Percentiles rank a stretch among this genome's conserved stretches.
phyloP scores from a whole-genome alignment of 768 basidiomycete species.

The Pleurotus giganteus region DNA sequence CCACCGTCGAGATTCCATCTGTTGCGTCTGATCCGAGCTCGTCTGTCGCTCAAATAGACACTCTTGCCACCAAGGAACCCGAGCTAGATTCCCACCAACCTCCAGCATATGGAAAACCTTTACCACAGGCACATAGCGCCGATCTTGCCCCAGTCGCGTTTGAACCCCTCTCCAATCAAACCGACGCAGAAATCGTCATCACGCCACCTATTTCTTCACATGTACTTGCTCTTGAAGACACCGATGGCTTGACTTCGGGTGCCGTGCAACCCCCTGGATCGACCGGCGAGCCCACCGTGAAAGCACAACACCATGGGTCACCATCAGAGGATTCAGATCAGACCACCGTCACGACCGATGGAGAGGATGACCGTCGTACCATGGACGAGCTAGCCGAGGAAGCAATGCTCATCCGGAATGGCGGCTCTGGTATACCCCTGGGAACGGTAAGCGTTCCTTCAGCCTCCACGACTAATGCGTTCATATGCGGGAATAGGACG shows the following conservation, averaged over 20 bases:
- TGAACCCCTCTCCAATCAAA: not conserved
- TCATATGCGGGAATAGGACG: slow-evolving; percentile 47
- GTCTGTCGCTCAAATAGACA: not conserved
- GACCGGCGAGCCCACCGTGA: slow-evolving; percentile 39
- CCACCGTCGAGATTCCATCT: not conserved
- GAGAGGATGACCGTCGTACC: slow-evolving; percentile 50
- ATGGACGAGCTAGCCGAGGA: slow-evolving; percentile 85
- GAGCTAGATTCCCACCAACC: not conserved
- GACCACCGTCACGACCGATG: slow-evolving; percentile 68
- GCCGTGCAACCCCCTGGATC: slow-evolving; percentile 91
- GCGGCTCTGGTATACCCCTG: slow-evolving; percentile 93
- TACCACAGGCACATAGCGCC: not conserved
- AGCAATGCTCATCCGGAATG: slow-evolving; percentile 82
- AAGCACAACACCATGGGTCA: not conserved
- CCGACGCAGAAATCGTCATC: slow-evolving; percentile 10
- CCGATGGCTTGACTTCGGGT: slow-evolving; percentile 84
- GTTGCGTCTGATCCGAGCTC: slow-evolving; percentile 6
- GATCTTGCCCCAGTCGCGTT: not conserved
- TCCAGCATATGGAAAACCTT: not conserved
- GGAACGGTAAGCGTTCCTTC: slow-evolving; percentile 66
- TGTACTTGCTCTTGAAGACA: slow-evolving; percentile 62
- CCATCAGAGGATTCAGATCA: slow-evolving; percentile 56
- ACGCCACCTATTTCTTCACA: slow-evolving; percentile 18
- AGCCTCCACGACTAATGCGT: not conserved
- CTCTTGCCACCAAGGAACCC: not conserved